These are phyloP conservation scores for Lipomyces chichibuensis DNA, from an alignment of 805 yeast species.

Conservation along the genomic window DNA sequence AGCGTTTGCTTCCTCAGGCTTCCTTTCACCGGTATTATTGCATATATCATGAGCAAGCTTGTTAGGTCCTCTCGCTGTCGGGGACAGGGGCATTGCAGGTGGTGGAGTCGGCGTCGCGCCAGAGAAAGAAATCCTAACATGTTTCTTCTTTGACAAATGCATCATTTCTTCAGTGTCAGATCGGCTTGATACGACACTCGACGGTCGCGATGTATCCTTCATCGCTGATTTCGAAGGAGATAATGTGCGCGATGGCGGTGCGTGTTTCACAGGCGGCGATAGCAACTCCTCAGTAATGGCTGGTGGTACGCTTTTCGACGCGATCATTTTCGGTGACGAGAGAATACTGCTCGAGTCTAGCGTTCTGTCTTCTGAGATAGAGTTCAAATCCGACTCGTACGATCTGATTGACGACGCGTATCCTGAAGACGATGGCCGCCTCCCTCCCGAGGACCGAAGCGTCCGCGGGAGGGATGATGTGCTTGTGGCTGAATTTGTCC, in stretches of 20 bases:
- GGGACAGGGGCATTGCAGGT: not conserved
- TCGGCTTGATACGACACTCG: constrained; percentile 23
- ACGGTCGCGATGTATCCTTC: constrained; percentile 23
- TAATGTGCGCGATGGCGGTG: constrained; percentile 21
- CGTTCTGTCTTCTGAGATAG: constrained; percentile 26
- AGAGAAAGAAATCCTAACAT: constrained; percentile 22
- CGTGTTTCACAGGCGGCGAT: constrained; percentile 7
- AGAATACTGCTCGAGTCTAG: constrained; percentile 13
- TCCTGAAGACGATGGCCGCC: constrained; percentile 9
- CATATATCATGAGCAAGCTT: not conserved
- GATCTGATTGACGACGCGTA: constrained; percentile 31
- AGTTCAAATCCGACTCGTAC: constrained; percentile 31
- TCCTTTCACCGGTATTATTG: not conserved
- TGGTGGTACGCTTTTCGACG: constrained; percentile 9
- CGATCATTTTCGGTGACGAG: constrained; percentile 10
- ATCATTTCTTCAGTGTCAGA: constrained; percentile 7
- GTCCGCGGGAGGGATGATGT: constrained; percentile 14
- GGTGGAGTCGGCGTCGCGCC: constrained; percentile 3
- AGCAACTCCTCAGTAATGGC: constrained; percentile 25
- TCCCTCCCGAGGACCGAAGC: constrained; percentile 4
- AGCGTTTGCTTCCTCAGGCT: not conserved
- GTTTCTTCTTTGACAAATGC: constrained; percentile 18
- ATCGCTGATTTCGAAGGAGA: constrained; percentile 24
- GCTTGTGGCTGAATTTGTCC: constrained; percentile 18
- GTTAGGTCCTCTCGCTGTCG: not conserved